Evolutionary conservation across 352 stramenopile genomes (phyloP), one percentile per base, ranked within the genome.

Genomic region (Phytophthora capsici): DNA sequence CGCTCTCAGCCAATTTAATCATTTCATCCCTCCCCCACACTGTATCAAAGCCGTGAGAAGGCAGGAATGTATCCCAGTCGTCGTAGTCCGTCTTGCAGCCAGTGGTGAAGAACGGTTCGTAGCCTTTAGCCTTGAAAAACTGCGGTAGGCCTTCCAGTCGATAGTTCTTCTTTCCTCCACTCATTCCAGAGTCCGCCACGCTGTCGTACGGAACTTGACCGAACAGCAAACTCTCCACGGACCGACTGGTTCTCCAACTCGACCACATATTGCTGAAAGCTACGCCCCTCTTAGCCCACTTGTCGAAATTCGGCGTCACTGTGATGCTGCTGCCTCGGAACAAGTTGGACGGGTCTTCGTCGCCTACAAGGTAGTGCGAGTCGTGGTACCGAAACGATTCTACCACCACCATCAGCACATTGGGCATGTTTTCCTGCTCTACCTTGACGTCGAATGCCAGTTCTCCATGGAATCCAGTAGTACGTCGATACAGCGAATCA

Each of bases 221-320:
- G 49, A 78, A 90, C 20, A 86, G 45, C 25, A 86, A 70, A 40
- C 76, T 86, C 49, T 88, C 78, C 1, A 90, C 30, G 0, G 81
- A 86, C 2, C 81, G 76, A 67, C 78, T 90, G 6, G 81, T 88
- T 14, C 68, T 50, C 69, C 71, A 88, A 43, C 77, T 88, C 6
- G 81, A 90, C 78, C 81, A 90, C 38, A 88, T 67, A 47, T 85
- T 89, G 14, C 48, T 66, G 48, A 89, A 79, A 0, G 74, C 76
- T 8, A 89, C 57, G 23, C 77, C 74, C 2, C 74, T 69, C 19
- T 75, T 73, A 1, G 80, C 76, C 69, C 75, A 89, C 30, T 49
- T 58, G 25, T 89, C 76, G 17, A 88, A 88, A 12, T 80, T 67
- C 0, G 76, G 78, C 4, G 78, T 86, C 2, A 88, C 47, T 0